Conservation (phyloP, 2,329 filamentous ascomycete species). For the Colletotrichum sojae region DNA sequence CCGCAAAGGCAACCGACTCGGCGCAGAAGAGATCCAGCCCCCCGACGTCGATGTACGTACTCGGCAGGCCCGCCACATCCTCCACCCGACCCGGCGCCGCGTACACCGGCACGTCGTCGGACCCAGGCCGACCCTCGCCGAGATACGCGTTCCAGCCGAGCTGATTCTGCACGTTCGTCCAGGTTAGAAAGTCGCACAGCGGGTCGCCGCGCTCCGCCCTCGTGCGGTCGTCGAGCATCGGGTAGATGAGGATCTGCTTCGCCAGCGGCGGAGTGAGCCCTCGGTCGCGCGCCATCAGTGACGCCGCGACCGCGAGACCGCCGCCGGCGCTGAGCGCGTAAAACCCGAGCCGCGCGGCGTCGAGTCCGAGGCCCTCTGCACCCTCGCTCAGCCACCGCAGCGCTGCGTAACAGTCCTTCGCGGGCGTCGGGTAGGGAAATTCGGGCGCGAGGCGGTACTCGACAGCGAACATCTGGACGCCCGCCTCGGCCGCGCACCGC, state of each 20-base stretch:
- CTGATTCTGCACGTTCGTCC: conserved; percentile 42
- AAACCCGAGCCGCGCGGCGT: conserved; percentile 43
- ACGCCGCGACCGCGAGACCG: conserved; percentile 39
- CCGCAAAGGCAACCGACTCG: conserved; percentile 51
- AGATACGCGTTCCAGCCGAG: conserved; percentile 46
- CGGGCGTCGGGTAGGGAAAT: conserved; percentile 50
- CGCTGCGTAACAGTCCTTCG: conserved; percentile 54
- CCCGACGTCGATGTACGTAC: conserved; percentile 56
- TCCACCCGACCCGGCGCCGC: conserved; percentile 45
- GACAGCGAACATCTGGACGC: conserved; percentile 53
- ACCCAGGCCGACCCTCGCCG: conserved; percentile 33
- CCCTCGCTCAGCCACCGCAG: conserved; percentile 46
- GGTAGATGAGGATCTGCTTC: conserved; percentile 51
- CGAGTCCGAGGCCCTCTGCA: conserved; percentile 42
- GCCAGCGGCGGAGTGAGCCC: conserved; percentile 45
- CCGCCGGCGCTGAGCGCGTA: conserved; percentile 46
- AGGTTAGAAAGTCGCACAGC: conserved; percentile 35
- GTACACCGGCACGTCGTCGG: conserved; percentile 32
- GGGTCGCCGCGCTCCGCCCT: conserved; percentile 16
- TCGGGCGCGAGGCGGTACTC: conserved; percentile 62
- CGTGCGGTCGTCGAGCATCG: conserved; percentile 52
- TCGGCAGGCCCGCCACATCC: conserved; percentile 49
- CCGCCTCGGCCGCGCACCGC: conserved; percentile 41
- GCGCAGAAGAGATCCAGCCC: conserved; percentile 55
- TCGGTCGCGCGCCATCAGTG: conserved; percentile 58